Conservation (phyloP, 257 asterid genomes). For the Solanum sitiens region DNA sequence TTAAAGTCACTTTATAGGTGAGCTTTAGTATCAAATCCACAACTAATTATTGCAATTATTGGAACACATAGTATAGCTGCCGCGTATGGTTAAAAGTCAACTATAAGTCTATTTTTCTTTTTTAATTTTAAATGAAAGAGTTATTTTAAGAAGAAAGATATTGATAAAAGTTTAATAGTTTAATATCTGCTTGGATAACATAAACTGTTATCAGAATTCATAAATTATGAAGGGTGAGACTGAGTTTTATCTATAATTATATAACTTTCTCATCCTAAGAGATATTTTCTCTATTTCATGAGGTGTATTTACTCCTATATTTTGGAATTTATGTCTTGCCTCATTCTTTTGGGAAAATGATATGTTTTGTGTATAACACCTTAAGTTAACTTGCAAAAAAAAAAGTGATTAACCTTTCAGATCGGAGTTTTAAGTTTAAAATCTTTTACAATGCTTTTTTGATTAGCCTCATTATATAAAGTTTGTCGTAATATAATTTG, state of each 20-base stretch:
- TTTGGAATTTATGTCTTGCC: not conserved
- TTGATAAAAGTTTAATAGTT: not conserved
- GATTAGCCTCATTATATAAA: no score
- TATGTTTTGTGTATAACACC: not conserved
- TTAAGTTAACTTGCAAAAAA: not conserved
- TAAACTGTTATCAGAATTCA: not conserved
- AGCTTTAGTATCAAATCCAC: not conserved
- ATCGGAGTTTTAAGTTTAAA: not conserved
- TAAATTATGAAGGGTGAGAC: not conserved
- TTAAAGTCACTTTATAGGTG: not conserved
- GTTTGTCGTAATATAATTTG: not conserved
- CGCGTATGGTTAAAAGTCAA: not conserved
- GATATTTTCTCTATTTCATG: not conserved
- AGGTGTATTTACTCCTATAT: not conserved
- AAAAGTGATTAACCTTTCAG: not conserved
- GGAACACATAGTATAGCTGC: not conserved
- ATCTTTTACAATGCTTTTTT: not conserved
- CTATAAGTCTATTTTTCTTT: not conserved
- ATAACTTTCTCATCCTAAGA: not conserved
- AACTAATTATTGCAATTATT: not conserved
- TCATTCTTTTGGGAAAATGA: not conserved
- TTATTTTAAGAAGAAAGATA: no score
- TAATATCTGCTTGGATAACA: not conserved
- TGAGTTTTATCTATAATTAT: not conserved
- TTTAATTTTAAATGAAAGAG: no score